A percentile compares a stretch with the other conserved stretches of the same genome.
phyloP scores from a whole-genome alignment of 805 yeast genomes.

The Yamadazyma tumulicola region DNA sequence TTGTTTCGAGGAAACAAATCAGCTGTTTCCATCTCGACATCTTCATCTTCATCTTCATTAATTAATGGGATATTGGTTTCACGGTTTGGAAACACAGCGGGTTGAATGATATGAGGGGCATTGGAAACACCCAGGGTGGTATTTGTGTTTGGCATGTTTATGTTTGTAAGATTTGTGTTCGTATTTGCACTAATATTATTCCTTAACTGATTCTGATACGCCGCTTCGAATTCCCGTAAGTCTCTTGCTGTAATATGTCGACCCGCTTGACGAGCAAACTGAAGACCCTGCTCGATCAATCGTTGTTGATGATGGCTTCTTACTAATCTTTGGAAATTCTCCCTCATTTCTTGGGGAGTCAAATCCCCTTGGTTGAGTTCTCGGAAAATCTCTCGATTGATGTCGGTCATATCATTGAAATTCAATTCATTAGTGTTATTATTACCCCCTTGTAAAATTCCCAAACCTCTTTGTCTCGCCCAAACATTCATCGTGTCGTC shows the following conservation, averaged over 20 bases:
- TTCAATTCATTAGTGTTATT: slow-evolving; percentile 6
- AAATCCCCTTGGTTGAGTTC: slow-evolving; percentile 28
- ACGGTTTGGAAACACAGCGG: slow-evolving; percentile 37
- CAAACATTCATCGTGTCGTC: slow-evolving; percentile 23
- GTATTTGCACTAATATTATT: background rate
- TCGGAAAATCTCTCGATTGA: slow-evolving; percentile 29
- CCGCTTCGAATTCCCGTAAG: background rate
- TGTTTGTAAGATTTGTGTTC: no score
- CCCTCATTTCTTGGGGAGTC: slow-evolving; percentile 32
- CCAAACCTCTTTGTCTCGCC: slow-evolving; percentile 30
- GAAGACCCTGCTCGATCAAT: slow-evolving; percentile 9
- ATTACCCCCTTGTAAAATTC: slow-evolving; percentile 17
- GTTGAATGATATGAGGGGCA: slow-evolving; percentile 42
- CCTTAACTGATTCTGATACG: background rate
- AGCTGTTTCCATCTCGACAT: slow-evolving; percentile 30
- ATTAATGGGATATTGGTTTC: slow-evolving; percentile 17
- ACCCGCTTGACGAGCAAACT: background rate
- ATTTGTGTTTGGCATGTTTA: background rate
- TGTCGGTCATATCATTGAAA: slow-evolving; percentile 21
- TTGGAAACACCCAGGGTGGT: slow-evolving; percentile 14
- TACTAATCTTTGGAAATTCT: slow-evolving; percentile 27
- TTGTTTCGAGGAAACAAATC: slow-evolving; percentile 21
- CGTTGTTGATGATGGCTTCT: slow-evolving; percentile 26
- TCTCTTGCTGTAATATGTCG: slow-evolving; percentile 6
- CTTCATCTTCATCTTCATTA: slow-evolving; percentile 19